These are phyloP conservation scores for Euclidium syriacum DNA, from an alignment of 345 rosid species.

Conservation along the genomic window DNA sequence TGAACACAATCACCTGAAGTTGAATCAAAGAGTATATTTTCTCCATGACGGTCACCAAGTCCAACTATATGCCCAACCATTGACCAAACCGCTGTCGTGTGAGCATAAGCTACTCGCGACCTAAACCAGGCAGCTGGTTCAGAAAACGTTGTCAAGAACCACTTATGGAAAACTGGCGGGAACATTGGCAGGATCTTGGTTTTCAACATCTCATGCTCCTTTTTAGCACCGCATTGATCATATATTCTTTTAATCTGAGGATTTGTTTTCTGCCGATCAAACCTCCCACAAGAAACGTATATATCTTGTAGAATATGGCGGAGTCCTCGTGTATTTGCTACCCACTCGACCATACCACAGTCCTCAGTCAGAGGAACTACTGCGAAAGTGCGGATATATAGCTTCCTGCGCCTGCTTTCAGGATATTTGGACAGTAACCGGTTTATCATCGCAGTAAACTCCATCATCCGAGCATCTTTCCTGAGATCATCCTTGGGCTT, in stretches of 20 bases:
- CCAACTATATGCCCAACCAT: slow-evolving; percentile 99
- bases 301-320: slow-evolving; percentile 91
- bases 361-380: slow-evolving; percentile 97
- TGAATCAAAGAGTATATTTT: slow-evolving; percentile 96
- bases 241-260: slow-evolving; percentile 85
- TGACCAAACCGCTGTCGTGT: slow-evolving; percentile 98
- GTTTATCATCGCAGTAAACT: slow-evolving; percentile 96
- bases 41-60: slow-evolving; percentile 96
- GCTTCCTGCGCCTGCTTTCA: slow-evolving; percentile 91
- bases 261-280: slow-evolving; percentile 89
- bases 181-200: slow-evolving; percentile 90
- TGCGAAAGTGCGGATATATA: slow-evolving; percentile 89
- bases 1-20: slow-evolving; percentile 99
- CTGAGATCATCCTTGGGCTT: slow-evolving; percentile 97
- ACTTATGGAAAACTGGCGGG: slow-evolving; percentile 91
- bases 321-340: slow-evolving; percentile 90
- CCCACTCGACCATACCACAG: slow-evolving; percentile 99
- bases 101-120: slow-evolving; percentile 93
- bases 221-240: slow-evolving; percentile 78
- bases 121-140: slow-evolving; percentile 99
- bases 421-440: slow-evolving; percentile 84
- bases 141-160: slow-evolving; percentile 93
- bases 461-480: slow-evolving; percentile 99
- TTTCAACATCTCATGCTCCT: slow-evolving; percentile 90
- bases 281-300: slow-evolving; percentile 68